Evolutionary conservation across 2,329 filamentous ascomycete species (phyloP), one percentile per base, ranked within the genome.

Genomic region (Biscogniauxia marginata): DNA sequence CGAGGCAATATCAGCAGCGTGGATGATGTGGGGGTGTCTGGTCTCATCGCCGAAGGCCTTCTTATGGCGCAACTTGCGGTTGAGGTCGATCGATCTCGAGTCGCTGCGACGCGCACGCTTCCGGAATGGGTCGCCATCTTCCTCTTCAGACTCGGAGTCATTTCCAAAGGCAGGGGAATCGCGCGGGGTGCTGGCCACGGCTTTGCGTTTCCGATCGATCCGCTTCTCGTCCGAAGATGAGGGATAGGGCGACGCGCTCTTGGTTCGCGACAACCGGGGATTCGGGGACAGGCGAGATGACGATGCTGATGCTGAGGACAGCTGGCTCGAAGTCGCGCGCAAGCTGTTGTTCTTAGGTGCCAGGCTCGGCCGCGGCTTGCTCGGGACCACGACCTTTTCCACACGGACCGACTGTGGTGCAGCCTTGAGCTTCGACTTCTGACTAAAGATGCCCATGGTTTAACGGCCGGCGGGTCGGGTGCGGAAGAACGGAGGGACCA

Each of bases 1-100:
- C 46, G 77, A 82, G 39, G 80, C 80, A 20, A 87, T 77, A 61
- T 85, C 77, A 4, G 78, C 79, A 4, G 84, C 84, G 63, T 88
- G 84, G 23, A 87, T 80, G 56, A 87, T 79, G 30, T 71, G 68
- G 34, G 78, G 70, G 21, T 72, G 73, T 44, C 75, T 72, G 44
- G 75, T 66, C 7, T 73, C 70, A 39, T 74, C 74, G 53, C 77
- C 75, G 54, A 79, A 82, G 3, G 78, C 77, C 53, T 72, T 73
- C 39, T 74, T 69, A 59, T 79, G 77, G 56, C 75, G 74, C 54
- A 84, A 63, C 63, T 72, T 72, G 60, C 79, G 77, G 55, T 77
- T 79, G 5, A 76, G 69, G 62, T 84, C 80, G 44, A 75, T 67
- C 20, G 74, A 71, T 48, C 71, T 70, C 46, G 74, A 73, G 45